These are phyloP conservation scores for Fusarium guadeloupense DNA, from an alignment of 2,329 filamentous ascomycete species.

Conservation along the genomic window DNA sequence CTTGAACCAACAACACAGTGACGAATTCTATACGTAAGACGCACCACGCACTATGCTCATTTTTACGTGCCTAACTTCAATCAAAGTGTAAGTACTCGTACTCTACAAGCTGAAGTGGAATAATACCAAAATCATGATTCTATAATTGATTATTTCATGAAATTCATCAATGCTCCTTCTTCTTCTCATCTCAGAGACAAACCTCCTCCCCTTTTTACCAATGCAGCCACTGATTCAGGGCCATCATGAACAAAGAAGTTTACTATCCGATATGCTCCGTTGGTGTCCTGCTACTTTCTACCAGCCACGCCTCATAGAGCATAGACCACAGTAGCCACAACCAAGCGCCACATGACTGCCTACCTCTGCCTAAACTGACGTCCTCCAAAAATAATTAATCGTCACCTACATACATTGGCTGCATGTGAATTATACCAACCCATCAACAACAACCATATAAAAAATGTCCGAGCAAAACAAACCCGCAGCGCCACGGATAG, in stretches of 20 bases:
- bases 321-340: not conserved
- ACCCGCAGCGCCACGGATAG: constrained; percentile 51
- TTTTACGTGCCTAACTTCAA: not conserved
- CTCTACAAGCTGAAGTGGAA: not conserved
- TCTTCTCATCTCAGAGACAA: not conserved
- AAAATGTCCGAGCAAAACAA: constrained; percentile 44
- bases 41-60: not conserved
- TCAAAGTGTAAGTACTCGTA: not conserved
- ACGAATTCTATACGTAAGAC: not conserved
- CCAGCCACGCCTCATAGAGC: not conserved
- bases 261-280: not conserved
- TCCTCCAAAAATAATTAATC: constrained; percentile 10
- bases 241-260: not conserved
- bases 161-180: not conserved
- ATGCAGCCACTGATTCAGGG: not conserved
- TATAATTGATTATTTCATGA: not conserved
- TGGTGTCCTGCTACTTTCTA: not conserved
- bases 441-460: not conserved
- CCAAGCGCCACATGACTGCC: not conserved
- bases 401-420: not conserved
- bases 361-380: constrained; percentile 13
- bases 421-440: not conserved
- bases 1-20: constrained; percentile 16
- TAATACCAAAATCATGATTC: not conserved
- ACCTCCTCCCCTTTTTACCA: not conserved